A percentile compares a stretch with the other conserved stretches of the same genome.
These are phyloP conservation scores for Maudiozyma pseudohumilis DNA, from an alignment of 805 yeast species.

Conservation along the genomic window DNA sequence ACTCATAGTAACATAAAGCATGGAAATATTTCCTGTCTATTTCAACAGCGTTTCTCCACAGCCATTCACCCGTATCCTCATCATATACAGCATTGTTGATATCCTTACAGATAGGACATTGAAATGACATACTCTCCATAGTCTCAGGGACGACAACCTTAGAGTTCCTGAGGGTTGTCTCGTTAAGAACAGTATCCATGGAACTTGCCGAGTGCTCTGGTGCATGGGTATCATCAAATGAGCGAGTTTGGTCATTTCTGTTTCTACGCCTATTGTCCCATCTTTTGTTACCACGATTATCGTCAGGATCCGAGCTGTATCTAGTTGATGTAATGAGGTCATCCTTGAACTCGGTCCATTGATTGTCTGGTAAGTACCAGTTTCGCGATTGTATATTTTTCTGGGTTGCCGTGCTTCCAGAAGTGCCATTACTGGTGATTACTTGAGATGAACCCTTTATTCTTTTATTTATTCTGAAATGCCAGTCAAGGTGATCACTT, in stretches of 20 bases:
- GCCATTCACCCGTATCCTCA: constrained; percentile 73
- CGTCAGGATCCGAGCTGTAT: constrained; percentile 7
- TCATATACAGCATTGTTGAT: constrained; percentile 52
- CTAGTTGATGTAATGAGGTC: constrained; percentile 42
- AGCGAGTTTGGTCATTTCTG: neutral
- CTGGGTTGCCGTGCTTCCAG: constrained; percentile 9
- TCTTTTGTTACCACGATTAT: constrained; percentile 5
- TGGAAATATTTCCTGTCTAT: constrained; percentile 47
- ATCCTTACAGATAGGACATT: constrained; percentile 68
- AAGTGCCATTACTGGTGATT: constrained; percentile 7
- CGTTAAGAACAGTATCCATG: constrained; percentile 5
- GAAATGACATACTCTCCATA: constrained; percentile 43
- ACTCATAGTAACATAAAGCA: constrained; percentile 59
- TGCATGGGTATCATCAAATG: constrained; percentile 5
- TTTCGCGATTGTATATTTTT: constrained; percentile 57
- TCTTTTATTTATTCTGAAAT: constrained; percentile 80
- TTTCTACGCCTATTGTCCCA: constrained; percentile 1
- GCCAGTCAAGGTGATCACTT: constrained; percentile 87
- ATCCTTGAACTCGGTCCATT: constrained; percentile 70
- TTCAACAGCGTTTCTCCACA: constrained; percentile 59
- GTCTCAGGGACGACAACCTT: constrained; percentile 62
- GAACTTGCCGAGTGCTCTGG: too few relatives aligned
- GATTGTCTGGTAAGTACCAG: constrained; percentile 68
- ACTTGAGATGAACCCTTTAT: constrained; percentile 35
- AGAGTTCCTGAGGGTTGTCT: constrained; percentile 32